Evolutionary conservation across 1,284 basidiomycete species (phyloP), one percentile per base, ranked within the genome.

Genomic region (Marasmius sp.): DNA sequence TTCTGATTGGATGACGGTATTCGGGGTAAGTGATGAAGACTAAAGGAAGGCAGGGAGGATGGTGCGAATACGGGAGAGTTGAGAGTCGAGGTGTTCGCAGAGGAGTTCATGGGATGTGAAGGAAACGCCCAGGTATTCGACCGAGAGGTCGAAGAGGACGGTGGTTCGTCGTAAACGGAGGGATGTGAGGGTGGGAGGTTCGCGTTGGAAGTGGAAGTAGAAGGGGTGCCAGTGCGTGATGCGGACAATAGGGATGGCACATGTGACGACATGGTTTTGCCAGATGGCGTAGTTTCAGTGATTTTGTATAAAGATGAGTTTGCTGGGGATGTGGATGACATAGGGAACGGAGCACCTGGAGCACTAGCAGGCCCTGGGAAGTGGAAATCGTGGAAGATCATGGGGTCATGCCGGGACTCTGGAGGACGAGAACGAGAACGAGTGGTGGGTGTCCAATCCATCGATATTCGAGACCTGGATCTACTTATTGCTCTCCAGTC

Each of bases 401-500:
- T 61, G 74, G 71, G 64, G 72, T 69, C 62, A 76, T 71, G 37
- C 67, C 61, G 57, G 75, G 73, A 57, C 64, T 82, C 80, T 48
- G 86, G 84, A 41, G 87, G 85, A 58, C 89, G 83, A 60, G 91
- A 89, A 61, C 90, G 81, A 63, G 89, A 91, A 60, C 92, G 87
- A 74, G 86, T 89, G 60, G 84, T 79, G 57, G 89, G 87, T 59
- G 84, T 81, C 90, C 90, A 93, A 74, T 92, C 91, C 89, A 91
- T 92, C 58, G 93, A 91, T 70, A 93, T 90, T 33, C 96, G 89
- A 22, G 97, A 98, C 64, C 95, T 86, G 14, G 95, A 97, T 63
- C 95, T 87, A 71, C 93, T 95, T 71, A 94, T 88, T 18, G 92
- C 91, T 50, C 95, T 86, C 95, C 96, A 98, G 72, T 98, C 97